Evolutionary conservation across 768 basidiomycete genomes (phyloP).

Genomic region (Suillus weaverae): DNA sequence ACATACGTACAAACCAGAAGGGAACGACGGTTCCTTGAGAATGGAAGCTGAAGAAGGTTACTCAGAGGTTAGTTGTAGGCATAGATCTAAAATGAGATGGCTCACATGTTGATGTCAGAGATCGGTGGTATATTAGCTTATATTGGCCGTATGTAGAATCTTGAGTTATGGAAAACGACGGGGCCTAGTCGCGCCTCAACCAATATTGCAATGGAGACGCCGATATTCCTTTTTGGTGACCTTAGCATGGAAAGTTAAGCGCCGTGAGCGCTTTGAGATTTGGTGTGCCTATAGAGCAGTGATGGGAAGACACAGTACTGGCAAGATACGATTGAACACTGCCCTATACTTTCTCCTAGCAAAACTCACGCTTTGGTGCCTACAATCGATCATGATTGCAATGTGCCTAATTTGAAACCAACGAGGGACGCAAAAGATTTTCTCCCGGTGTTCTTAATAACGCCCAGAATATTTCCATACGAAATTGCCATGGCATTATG

Average conservation of each 20-base stretch:
- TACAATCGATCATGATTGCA: neutral
- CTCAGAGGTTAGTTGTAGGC: neutral
- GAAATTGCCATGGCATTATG: neutral
- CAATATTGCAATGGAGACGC: neutral
- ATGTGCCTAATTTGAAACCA: neutral
- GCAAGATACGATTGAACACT: neutral
- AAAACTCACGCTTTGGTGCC: neutral
- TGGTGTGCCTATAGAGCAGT: neutral
- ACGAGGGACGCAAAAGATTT: neutral
- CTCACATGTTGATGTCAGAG: neutral
- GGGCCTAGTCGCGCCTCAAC: neutral
- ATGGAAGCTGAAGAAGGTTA: conserved; percentile 1
- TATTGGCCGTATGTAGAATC: neutral
- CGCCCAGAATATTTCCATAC: neutral
- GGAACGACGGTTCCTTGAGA: neutral
- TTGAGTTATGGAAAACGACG: neutral
- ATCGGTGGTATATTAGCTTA: neutral
- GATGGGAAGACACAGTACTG: neutral
- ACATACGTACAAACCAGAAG: neutral
- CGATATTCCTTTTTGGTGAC: neutral
- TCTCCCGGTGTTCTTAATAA: neutral
- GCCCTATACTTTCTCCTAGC: neutral
- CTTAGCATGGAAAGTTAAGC: neutral
- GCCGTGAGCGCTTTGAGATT: neutral
- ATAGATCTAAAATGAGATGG: neutral